Base-by-base conservation (phyloP, 176 grass and related monocot genomes). In the Lolium multiflorum region DNA sequence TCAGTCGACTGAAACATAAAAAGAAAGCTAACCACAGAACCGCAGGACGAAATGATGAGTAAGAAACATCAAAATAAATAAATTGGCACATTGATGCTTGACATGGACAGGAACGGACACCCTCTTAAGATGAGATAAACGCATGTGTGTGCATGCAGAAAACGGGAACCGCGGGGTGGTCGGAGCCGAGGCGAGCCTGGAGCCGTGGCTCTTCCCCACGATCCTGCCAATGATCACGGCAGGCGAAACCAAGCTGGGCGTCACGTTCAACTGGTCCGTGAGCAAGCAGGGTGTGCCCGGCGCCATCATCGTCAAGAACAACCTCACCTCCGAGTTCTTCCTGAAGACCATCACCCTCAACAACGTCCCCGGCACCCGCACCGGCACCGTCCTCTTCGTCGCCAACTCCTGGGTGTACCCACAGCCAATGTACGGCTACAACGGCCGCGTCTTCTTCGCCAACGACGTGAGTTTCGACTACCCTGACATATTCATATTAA, bases 101-200 rank as follows among this genome's bases (percentile, higher is more conserved):
- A 54, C 51, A 54, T 54, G 51, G 51, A 54, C 51, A 54, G 51
- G 6, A 54, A 54, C 51, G 15, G 51, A 54, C 15, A 54, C 31
- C 4, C 51, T 54, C 51, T 54, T 54, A 15, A 54, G 15, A 50
- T 50, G 13, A 50, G 48, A 11, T 13, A 50, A 50, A 5, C 41
- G 41, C 41, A 43, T 7, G 41, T 5, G 7, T 7, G 3, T 35
- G 31, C 31, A 35, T 35, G 31, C 31, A 35, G 31, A 35, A 35
- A 35, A 35, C 31, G 31, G 31, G 31, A 35, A 35, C 31, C 26
- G 83, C 50, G 83, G 87, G 7, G 70, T 50, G 39, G 69, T 89
- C 28, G 87, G 87, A 14, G 11, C 62, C 17, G 61, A 79, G 59
- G 83, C 87, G 43, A 74, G 21, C 46, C 55, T 89, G 65, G 87